phyloP scores from a whole-genome alignment of 768 basidiomycete genomes.

The Tylopilus felleus region DNA sequence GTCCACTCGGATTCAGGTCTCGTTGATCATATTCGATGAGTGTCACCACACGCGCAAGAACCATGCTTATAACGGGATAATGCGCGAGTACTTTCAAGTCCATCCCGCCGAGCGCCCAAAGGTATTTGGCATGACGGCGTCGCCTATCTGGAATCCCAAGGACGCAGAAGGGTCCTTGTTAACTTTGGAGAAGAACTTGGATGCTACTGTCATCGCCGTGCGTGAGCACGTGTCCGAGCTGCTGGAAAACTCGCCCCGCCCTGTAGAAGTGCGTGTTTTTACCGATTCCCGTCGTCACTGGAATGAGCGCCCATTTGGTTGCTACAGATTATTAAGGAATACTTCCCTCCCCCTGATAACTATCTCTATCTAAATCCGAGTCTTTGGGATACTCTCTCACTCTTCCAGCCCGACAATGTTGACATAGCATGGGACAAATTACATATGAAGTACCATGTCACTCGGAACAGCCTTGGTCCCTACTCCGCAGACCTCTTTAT shows the following conservation, averaged over 20 bases:
- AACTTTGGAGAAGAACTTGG: constrained; percentile 64
- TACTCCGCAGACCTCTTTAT: constrained; percentile 74
- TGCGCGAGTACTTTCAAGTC: constrained; percentile 53
- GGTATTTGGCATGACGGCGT: constrained; percentile 93
- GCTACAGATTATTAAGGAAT: constrained; percentile 55
- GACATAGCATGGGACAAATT: constrained; percentile 58
- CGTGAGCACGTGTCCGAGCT: constrained; percentile 68
- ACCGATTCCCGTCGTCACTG: not conserved
- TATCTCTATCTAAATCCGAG: constrained; percentile 58
- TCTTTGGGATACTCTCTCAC: constrained; percentile 51
- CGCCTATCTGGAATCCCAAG: constrained; percentile 79
- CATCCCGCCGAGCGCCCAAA: constrained; percentile 55
- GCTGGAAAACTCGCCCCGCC: constrained; percentile 55
- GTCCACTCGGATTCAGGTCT: constrained; percentile 37
- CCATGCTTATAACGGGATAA: constrained; percentile 56
- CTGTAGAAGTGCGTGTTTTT: constrained; percentile 52
- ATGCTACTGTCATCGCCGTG: constrained; percentile 74
- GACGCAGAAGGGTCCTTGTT: constrained; percentile 61
- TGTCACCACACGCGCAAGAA: constrained; percentile 57
- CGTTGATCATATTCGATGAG: constrained; percentile 55
- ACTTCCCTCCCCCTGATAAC: constrained; percentile 45
- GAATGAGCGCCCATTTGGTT: not conserved
- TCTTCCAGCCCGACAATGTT: constrained; percentile 34
- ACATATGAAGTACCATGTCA: constrained; percentile 58
- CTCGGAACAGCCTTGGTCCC: constrained; percentile 62